Evolutionary conservation across 2,329 filamentous ascomycete species (phyloP).

Genomic region (Mollisia scopiformis): DNA sequence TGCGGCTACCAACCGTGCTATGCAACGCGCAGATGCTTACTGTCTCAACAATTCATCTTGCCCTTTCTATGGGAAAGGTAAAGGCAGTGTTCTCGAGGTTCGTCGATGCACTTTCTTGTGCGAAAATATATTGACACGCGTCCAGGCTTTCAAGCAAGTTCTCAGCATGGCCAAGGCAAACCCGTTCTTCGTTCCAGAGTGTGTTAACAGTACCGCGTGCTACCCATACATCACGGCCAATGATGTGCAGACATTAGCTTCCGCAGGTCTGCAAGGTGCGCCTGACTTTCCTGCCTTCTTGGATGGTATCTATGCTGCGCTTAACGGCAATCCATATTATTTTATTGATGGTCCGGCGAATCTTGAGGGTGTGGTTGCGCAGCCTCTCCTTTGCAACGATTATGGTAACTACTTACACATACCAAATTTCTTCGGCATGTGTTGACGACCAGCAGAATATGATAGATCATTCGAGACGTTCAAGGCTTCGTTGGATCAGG

Average conservation of each 20-base stretch:
- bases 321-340: background rate
- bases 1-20: constrained; percentile 7
- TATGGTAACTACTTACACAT: background rate
- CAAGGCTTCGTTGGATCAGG: background rate
- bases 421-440: background rate
- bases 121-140: background rate
- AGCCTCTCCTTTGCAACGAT: background rate
- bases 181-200: background rate
- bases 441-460: background rate
- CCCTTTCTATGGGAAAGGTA: constrained; percentile 10
- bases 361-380: background rate
- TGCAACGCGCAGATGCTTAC: constrained; percentile 20
- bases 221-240: background rate
- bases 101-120: background rate
- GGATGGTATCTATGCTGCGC: background rate
- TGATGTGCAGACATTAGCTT: background rate
- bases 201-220: background rate
- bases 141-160: constrained; percentile 1
- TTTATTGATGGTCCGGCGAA: background rate
- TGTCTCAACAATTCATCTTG: constrained; percentile 14
- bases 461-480: background rate
- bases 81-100: background rate
- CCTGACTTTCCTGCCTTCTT: background rate
- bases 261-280: background rate
- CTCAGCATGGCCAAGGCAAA: background rate